Base-by-base conservation (phyloP, 768 basidiomycete species). In the Lentinula edodes region DNA sequence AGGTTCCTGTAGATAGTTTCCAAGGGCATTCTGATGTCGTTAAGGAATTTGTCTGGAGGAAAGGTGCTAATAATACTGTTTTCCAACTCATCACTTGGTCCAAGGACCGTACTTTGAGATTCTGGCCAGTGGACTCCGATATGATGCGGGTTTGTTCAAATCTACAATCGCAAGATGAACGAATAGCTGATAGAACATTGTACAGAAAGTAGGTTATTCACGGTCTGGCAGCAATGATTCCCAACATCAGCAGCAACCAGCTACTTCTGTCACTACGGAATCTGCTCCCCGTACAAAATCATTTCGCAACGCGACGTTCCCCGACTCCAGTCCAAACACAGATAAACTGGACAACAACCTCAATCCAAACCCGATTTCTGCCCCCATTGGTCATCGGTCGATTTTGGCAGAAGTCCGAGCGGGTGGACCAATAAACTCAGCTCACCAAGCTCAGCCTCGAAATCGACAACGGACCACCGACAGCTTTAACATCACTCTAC, bases 11-110 rank as follows among this genome's bases (percentile, higher is more conserved):
- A 5, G 86, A 90, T 65, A 76, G 79, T 6, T 96, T 95, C 65
- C 89, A 91, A 66, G 95, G 94, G 0, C 94, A 96, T 73, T 83
- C 86, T 0, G 94, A 96, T 64, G 93, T 95, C 2, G 96, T 98
- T 18, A 97, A 96, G 68, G 96, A 99, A 74, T 99, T 96, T 70
- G 95, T 99, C 1, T 99, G 97, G 97, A 78, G 97, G 62, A 85
- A 80, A 68, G 83, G 88, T 2, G 18, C 60, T 76, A 76, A 76
- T 36, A 71, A 70, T 42, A 67, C 78, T 45, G 81, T 85, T 43
- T 88, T 85, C 69, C 86, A 86, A 66, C 76, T 85, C 2, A 82
- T 84, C 41, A 84, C 82, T 1, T 84, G 83, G 83, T 92, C 93
- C 1, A 95, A 94, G 70, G 97, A 98, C 69, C 84, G 93, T 18